Base-by-base conservation (phyloP, 1,139 yeast species). In the Suhomyces ambrosiae region DNA sequence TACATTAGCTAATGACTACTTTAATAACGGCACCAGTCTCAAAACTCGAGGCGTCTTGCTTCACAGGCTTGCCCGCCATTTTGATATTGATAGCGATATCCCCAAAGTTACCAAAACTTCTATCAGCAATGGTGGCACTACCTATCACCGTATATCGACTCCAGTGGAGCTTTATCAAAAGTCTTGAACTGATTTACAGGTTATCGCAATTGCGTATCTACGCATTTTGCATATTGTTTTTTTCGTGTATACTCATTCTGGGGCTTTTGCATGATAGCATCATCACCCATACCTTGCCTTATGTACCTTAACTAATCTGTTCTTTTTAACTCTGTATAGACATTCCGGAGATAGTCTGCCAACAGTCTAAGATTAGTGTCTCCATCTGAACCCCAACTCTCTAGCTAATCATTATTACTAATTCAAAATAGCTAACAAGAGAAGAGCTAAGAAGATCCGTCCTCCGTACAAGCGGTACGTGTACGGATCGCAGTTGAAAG, bases 391-490 rank as follows among this genome's bases (percentile, higher is more conserved):
- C 22, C 12, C 24, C 17, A 15, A 19, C 13, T 12, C n/a, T n/a
- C n/a, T n/a, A n/a, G n/a, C n/a, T n/a, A n/a, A n/a, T 26, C 30
- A 25, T 31, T 18, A 5, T 18, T 19, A 27, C 12, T 27, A 15
- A 42, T 34, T 38, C 69, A 68, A 56, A 44, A 88, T 88, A 80
- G 95, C 89, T 32, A 88, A 88, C 61, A 88, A 88, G 63, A 65
- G 90, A 56, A 74, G 96, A 60, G 89, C 96, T 11, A 85, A 85
- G 69, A 83, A 88, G 71, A 69, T 75, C 40, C 80, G 83, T 58
- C 80, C 84, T 52, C 86, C 92, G 29, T 88, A 86, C 62, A 74
- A 81, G 64, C 76, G 83, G 63, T 85, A 84, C 60, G 86, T 83
- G 11, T 88, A 86, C 47, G 82, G 84, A 26, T 71, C 75, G 21